Conservation (phyloP, 2,329 filamentous ascomycete species). For the Colletotrichum kahawae region DNA sequence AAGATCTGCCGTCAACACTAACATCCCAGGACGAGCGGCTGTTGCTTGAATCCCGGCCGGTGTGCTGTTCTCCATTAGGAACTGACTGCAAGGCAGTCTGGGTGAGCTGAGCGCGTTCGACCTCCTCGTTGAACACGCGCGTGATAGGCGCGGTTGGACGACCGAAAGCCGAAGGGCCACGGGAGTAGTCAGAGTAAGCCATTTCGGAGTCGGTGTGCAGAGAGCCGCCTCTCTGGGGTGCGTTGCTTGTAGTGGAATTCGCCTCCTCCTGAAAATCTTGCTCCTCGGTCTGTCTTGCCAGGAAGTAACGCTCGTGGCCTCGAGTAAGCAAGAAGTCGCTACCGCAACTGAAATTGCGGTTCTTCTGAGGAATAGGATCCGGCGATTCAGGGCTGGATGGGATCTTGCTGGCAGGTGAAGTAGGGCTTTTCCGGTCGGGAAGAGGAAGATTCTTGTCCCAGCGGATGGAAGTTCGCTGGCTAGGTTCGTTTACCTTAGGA, state of each 20-base stretch:
- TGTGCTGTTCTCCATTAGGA: not conserved
- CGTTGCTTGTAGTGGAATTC: not conserved
- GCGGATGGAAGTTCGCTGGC: not conserved
- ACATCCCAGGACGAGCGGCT: slow-evolving; percentile 13
- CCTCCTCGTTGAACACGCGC: not conserved
- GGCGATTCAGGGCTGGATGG: not conserved
- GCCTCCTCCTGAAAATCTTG: not conserved
- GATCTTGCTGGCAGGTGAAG: not conserved
- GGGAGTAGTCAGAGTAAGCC: not conserved
- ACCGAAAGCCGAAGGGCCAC: not conserved
- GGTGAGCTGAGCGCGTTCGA: not conserved
- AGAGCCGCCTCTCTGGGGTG: not conserved
- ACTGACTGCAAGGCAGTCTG: not conserved
- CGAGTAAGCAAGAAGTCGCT: not conserved
- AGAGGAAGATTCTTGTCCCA: slow-evolving; percentile 11
- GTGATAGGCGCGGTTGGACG: not conserved
- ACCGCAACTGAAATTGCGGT: not conserved
- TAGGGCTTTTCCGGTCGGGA: not conserved
- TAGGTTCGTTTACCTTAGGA: not conserved
- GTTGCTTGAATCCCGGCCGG: not conserved
- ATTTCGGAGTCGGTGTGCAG: not conserved
- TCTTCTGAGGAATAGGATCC: not conserved
- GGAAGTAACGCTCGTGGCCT: not conserved
- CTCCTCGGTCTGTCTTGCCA: not conserved
- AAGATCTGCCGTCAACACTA: not conserved